Conservation (phyloP, 2,329 filamentous ascomycete genomes). For the Sporothrix mexicana region DNA sequence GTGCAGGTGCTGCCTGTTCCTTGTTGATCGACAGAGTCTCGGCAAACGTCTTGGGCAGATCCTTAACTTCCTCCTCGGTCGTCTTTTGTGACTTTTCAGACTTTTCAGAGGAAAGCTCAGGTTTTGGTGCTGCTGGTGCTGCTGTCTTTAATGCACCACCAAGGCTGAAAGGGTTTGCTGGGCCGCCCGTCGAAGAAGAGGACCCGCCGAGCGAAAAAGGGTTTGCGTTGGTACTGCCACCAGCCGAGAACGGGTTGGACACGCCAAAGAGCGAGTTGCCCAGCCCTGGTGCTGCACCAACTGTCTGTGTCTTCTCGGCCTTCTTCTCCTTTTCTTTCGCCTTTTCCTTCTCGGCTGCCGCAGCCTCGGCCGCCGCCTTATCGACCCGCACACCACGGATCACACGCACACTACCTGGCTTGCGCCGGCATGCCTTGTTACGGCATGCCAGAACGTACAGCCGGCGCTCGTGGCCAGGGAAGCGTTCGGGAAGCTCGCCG, state of each 20-base stretch:
- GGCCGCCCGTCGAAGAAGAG: conserved; percentile 24
- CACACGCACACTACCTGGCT: conserved; percentile 79
- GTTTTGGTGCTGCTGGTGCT: conserved; percentile 37
- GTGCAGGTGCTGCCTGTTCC: conserved; percentile 43
- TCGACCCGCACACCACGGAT: conserved; percentile 67
- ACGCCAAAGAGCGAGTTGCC: conserved; percentile 75
- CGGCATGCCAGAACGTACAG: conserved; percentile 87
- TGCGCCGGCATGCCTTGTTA: conserved; percentile 77
- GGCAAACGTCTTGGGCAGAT: conserved; percentile 69
- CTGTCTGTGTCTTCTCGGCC: conserved; percentile 42
- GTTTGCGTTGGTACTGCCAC: conserved; percentile 43
- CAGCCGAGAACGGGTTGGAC: conserved; percentile 50
- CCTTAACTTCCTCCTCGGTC: conserved; percentile 39
- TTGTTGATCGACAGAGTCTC: conserved; percentile 77
- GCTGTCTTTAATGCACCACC: conserved; percentile 13
- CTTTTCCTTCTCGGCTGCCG: conserved; percentile 41
- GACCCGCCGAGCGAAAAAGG: conserved; percentile 43
- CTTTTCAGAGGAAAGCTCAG: conserved; percentile 31
- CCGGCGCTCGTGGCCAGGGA: conserved; percentile 84
- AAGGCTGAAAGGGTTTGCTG: conserved; percentile 39
- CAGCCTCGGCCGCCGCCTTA: conserved; percentile 45
- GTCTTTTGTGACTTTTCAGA: neutral
- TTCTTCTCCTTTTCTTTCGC: conserved; percentile 45
- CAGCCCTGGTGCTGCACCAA: conserved; percentile 51
- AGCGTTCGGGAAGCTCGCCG: conserved; percentile 83